These are phyloP conservation scores for Zygosaccharomyces sapae DNA, from an alignment of 1,139 yeast genomes.

Conservation along the genomic window DNA sequence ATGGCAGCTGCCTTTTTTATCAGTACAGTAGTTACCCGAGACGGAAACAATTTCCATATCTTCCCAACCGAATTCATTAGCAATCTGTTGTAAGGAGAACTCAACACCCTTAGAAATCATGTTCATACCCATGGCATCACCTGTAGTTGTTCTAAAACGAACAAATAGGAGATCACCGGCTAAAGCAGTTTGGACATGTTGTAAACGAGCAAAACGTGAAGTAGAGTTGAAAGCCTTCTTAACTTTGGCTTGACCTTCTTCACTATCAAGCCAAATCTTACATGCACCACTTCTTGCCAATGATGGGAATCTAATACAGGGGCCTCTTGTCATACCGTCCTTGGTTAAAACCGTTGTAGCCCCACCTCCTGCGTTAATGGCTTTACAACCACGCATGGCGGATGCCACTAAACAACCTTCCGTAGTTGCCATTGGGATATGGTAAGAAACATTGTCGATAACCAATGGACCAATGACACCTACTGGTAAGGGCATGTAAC, in stretches of 20 bases:
- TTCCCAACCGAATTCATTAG: conserved; percentile 81
- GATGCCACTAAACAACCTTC: conserved; percentile 99
- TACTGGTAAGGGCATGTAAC: conserved; percentile 91
- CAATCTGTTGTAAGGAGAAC: conserved; percentile 75
- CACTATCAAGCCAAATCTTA: conserved; percentile 92
- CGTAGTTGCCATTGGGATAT: conserved; percentile 98
- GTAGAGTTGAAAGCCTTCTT: conserved; percentile 94
- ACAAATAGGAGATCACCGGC: conserved; percentile 91
- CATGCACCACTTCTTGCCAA: conserved; percentile 89
- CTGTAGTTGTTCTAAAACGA: conserved; percentile 94
- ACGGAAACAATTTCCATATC: conserved; percentile 92
- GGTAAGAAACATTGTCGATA: conserved; percentile 81
- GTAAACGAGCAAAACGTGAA: conserved; percentile 93
- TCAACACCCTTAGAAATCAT: conserved; percentile 99
- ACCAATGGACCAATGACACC: conserved; percentile 97
- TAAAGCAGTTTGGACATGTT: conserved; percentile 83
- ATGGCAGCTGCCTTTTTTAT: conserved; percentile 97
- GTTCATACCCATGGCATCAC: conserved; percentile 99
- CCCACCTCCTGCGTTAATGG: conserved; percentile 96
- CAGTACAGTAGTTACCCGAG: conserved; percentile 96
- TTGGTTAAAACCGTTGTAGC: conserved; percentile 84
- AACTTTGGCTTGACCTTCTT: conserved; percentile 77
- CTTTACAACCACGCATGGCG: conserved; percentile 98
- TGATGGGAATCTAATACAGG: conserved; percentile 85
- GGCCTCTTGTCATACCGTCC: conserved; percentile 99